Base-by-base conservation (phyloP, 2,329 filamentous ascomycete species). In the Didymella pinodella region DNA sequence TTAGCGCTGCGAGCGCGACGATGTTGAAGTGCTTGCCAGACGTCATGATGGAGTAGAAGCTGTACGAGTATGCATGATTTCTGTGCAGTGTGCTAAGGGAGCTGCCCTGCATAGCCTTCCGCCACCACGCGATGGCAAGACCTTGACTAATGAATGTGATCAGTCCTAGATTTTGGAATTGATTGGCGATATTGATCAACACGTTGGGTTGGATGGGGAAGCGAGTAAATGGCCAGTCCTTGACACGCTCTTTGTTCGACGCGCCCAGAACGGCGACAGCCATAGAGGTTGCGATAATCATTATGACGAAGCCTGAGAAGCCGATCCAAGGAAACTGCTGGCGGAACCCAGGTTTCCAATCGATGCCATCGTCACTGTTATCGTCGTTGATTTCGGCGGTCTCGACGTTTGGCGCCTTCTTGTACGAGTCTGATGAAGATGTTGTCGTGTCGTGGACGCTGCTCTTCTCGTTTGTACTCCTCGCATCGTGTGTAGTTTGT, bases 111-210 rank as follows among this genome's bases (percentile, higher is more conserved):
- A 69, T 45, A 31, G 64, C 68, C 43, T 65, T 70, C 38, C 68
- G 54, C 68, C 68, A 70, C 68, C 66, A 70, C 4, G 66, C 66
- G 16, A 70, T 68, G n/a, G 66, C 66, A 18, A 70, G 48, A 20
- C 66, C 68, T 46, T 69, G 68, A 22, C 44, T 65, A 25, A 70
- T 61, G 48, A 69, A 43, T 3, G 66, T 69, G 25, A 70, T 61
- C 4, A 70, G 38, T 2, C 68, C 65, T 2, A 70, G 50, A 34
- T 70, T 70, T 14, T 68, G 64, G 10, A 70, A 57, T 45, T 70
- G 68, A 22, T 70, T 69, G 2, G 66, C 66, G 18, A 70, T 61
- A 49, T 70, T 70, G 53, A 70, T 65, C 16, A 70, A 44, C 14
- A 69, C 68, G 61, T 70, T 70, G 41, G 66, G 68, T 32, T 68